Conservation (phyloP, 2,329 filamentous ascomycete genomes). For the Cryphonectria naterciae region DNA sequence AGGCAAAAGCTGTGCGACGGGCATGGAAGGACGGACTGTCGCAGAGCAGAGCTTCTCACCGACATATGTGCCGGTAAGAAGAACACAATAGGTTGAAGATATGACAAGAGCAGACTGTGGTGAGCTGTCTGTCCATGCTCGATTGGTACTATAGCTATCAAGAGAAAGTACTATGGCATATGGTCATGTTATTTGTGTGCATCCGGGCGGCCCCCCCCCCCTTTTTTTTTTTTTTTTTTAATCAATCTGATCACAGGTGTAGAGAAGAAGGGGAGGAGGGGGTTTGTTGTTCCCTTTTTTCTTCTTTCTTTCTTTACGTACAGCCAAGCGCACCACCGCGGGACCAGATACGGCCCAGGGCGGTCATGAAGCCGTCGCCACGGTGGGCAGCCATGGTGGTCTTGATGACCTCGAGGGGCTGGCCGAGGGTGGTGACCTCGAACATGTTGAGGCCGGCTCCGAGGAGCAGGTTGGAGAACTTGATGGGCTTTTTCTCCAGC, state of each 20-base stretch:
- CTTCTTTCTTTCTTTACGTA: conserved; percentile 55
- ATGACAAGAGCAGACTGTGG: not conserved
- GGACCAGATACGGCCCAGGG: conserved; percentile 86
- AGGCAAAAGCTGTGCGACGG: not conserved
- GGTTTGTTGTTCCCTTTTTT: too few species aligned
- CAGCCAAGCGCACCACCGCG: conserved; percentile 93
- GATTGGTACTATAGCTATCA: not conserved
- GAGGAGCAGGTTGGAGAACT: conserved; percentile 98
- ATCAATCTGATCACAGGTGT: too few species aligned
- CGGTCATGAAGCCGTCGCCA: conserved; percentile 79
- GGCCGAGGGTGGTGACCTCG: conserved; percentile 70
- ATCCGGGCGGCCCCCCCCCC: too few species aligned
- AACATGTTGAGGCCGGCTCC: conserved; percentile 95
- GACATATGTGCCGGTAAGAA: not conserved
- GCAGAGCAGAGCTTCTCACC: not conserved
- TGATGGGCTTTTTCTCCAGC: conserved; percentile 99
- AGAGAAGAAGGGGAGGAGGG: too few species aligned
- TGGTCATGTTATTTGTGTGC: not conserved
- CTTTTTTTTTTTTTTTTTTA: too few species aligned
- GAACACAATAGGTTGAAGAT: not conserved
- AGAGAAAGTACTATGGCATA: not conserved
- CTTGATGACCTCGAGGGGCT: conserved; percentile 98
- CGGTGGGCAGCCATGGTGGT: conserved; percentile 99
- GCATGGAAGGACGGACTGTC: not conserved
- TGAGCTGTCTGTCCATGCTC: not conserved